Base-by-base conservation (phyloP, 2,329 filamentous ascomycete genomes). In the Penicillium sp. region DNA sequence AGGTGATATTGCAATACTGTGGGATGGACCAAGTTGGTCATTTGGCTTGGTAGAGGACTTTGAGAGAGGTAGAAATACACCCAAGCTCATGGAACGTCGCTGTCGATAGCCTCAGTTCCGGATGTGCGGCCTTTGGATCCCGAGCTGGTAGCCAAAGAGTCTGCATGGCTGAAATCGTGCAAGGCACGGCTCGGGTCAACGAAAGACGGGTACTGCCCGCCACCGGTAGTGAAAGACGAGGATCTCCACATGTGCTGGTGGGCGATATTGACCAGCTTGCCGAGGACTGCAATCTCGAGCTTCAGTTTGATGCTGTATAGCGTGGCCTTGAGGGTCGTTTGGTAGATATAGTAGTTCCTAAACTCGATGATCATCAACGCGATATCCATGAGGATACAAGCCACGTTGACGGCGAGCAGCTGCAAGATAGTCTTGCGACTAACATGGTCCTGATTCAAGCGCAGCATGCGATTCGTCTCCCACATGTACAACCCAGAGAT, bases 201-300 rank as follows among this genome's bases (percentile, higher is more conserved):
- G 15, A 66, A 67, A 7, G 65, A 67, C 3, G 65, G 65, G 39
- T 60, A 67, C 10, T 59, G 61, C 6, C 52, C 57, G 15, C 55
- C 52, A 10, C 25, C 52, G 15, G 43, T 38, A 44, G 57, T 51
- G 19, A 64, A 59, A 6, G 63, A 57, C 2, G 63, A 38, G 1
- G 53, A 45, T 39, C 57, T 57, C 63, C 62, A 68, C 31, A 68
- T 57, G 57, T 68, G 64, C 43, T 68, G 68, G 49, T 70, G 67
- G 9, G 68, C 68, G 33, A 70, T 64, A 19, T 68, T 65, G 42
- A 79, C 74, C 25, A 80, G 66, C 58, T 77, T 76, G 15, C 81
- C 73, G 19, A 86, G 70, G 23, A 86, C 79, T 29, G 81, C 79
- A 59, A 81, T 79, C 66, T 86, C 84, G 21, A 84, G 76, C 57